phyloP scores from a whole-genome alignment of 2,329 filamentous ascomycete genomes.

The Zymoseptoria pseudotritici region DNA sequence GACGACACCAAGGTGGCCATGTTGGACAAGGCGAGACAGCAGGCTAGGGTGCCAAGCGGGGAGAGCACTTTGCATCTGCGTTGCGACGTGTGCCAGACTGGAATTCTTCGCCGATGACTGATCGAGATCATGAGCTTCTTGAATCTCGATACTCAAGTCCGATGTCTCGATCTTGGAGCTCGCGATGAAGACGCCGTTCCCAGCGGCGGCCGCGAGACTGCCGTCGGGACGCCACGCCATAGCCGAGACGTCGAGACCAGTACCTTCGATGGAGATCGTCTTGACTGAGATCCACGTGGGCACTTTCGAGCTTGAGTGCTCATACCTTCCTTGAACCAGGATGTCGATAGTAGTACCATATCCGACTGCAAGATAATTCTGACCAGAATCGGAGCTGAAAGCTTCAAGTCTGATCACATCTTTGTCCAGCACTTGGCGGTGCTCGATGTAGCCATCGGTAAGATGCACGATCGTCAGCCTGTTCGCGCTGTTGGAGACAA shows the following conservation, averaged over 20 bases:
- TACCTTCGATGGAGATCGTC: constrained; percentile 17
- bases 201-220: constrained; percentile 77
- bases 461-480: constrained; percentile 22
- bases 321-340: constrained; percentile 22
- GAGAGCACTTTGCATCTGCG: constrained; percentile 67
- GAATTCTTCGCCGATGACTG: constrained; percentile 1
- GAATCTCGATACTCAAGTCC: constrained; percentile 41
- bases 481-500: constrained; percentile 14
- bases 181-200: constrained; percentile 84
- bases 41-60: constrained; percentile 91
- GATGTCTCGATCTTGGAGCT: constrained; percentile 65
- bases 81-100: constrained; percentile 9
- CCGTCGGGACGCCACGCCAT: constrained; percentile 69
- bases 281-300: constrained; percentile 20
- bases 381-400: constrained; percentile 9
- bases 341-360: constrained; percentile 19
- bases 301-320: constrained; percentile 8
- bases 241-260: constrained; percentile 18
- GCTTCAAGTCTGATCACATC: constrained; percentile 9
- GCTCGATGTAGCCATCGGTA: constrained; percentile 26
- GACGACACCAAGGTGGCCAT: constrained; percentile 66
- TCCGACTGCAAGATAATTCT: constrained; percentile 23
- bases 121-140: constrained; percentile 9
- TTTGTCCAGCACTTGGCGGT: constrained; percentile 11
- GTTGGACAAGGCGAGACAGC: constrained; percentile 74